Conservation (phyloP, 768 basidiomycete genomes). For the Suillus subalutaceus region DNA sequence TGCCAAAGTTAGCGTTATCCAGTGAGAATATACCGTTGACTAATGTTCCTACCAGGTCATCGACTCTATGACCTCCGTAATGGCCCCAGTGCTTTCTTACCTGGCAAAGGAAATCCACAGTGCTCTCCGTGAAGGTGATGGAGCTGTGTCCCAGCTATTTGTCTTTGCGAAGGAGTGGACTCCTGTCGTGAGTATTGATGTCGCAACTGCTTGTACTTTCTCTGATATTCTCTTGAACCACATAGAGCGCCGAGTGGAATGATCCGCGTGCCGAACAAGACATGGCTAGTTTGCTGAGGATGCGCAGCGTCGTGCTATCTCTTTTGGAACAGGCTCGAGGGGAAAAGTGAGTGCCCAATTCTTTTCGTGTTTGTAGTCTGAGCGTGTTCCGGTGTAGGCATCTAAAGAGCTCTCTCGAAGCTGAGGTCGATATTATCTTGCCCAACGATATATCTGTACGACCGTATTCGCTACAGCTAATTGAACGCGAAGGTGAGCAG, state of each 20-base stretch:
- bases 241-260: conserved; percentile 63
- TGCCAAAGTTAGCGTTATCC: conserved; percentile 52
- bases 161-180: conserved; percentile 76
- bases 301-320: conserved; percentile 63
- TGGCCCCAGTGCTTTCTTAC: conserved; percentile 89
- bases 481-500: conserved; percentile 46
- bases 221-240: conserved; percentile 7
- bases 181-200: conserved; percentile 54
- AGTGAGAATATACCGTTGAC: not conserved
- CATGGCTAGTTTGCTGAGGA: conserved; percentile 62
- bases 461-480: conserved; percentile 37
- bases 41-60: conserved; percentile 50
- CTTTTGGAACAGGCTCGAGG: conserved; percentile 77
- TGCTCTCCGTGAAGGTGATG: conserved; percentile 22
- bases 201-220: not conserved
- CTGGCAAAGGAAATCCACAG: conserved; percentile 86
- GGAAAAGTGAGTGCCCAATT: conserved; percentile 57
- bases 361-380: not conserved
- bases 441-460: conserved; percentile 38
- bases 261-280: conserved; percentile 57
- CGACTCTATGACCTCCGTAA: conserved; percentile 62
- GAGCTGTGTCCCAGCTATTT: conserved; percentile 43
- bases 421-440: conserved; percentile 66
- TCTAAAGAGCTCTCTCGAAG: conserved; percentile 78
- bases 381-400: conserved; percentile 44